Conservation (phyloP, 768 basidiomycete genomes). For the Pulveroboletus sp. region DNA sequence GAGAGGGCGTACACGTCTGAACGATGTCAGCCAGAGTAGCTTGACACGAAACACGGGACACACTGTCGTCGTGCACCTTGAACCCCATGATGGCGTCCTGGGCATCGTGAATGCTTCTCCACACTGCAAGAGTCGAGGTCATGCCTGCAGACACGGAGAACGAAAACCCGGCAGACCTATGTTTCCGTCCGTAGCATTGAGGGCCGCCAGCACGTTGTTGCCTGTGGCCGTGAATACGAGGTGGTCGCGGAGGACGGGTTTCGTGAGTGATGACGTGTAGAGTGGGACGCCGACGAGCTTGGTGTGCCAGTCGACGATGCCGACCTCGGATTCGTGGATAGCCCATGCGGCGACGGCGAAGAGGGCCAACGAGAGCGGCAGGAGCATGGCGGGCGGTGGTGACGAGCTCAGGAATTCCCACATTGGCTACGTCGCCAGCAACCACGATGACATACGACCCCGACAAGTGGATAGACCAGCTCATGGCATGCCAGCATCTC, state of each 20-base stretch:
- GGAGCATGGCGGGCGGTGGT: conserved; percentile 11
- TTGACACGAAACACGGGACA: conserved; percentile 22
- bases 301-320: conserved; percentile 87
- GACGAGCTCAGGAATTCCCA: conserved; percentile 13
- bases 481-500: conserved; percentile 82
- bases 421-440: not conserved
- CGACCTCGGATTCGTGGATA: conserved; percentile 70
- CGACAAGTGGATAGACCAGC: conserved; percentile 85
- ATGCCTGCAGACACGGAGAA: conserved; percentile 2
- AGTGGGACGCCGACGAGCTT: conserved; percentile 70
- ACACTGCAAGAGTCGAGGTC: conserved; percentile 43
- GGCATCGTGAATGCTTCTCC: conserved; percentile 75
- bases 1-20: conserved; percentile 71
- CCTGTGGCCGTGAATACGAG: conserved; percentile 62
- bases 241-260: conserved; percentile 60
- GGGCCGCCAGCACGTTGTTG: conserved; percentile 74
- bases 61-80: conserved; percentile 55
- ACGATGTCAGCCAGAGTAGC: not conserved
- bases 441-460: conserved; percentile 42
- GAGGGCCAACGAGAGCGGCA: conserved; percentile 15
- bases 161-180: conserved; percentile 48
- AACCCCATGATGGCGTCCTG: conserved; percentile 67
- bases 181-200: conserved; percentile 63
- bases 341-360: conserved; percentile 36
- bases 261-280: conserved; percentile 41